A percentile compares a stretch with the other conserved stretches of the same genome.
Conservation (phyloP, 1,284 basidiomycete species). For the Rugosomyces carneus region DNA sequence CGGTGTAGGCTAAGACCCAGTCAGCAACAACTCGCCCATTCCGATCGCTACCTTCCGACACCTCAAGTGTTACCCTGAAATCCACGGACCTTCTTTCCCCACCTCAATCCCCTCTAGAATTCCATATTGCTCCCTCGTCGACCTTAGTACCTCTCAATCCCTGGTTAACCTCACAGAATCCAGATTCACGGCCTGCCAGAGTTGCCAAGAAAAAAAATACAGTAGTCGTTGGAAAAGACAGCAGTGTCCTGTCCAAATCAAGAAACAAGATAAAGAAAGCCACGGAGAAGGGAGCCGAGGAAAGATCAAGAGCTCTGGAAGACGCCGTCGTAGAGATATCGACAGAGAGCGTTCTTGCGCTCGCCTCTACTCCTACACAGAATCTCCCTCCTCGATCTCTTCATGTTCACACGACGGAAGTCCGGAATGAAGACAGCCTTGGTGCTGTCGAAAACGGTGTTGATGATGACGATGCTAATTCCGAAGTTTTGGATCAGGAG, state of each 20-base stretch:
- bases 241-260: slow-evolving; percentile 54
- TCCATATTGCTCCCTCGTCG: slow-evolving; percentile 14
- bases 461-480: slow-evolving; percentile 51
- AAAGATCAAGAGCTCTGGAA: slow-evolving; percentile 51
- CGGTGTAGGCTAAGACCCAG: slow-evolving; percentile 12
- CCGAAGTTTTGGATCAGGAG: slow-evolving; percentile 67
- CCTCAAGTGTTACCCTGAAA: slow-evolving; percentile 63
- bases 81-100: slow-evolving; percentile 48
- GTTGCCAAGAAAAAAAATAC: slow-evolving; percentile 61
- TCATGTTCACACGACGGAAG: slow-evolving; percentile 6
- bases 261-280: slow-evolving; percentile 69
- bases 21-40: slow-evolving; percentile 22
- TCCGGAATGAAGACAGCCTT: background rate
- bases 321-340: slow-evolving; percentile 79
- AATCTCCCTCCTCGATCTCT: slow-evolving; percentile 13
- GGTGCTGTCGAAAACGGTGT: slow-evolving; percentile 18
- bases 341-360: slow-evolving; percentile 44
- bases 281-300: slow-evolving; percentile 45
- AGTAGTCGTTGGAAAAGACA: slow-evolving; percentile 59
- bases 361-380: slow-evolving; percentile 18
- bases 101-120: slow-evolving; percentile 26
- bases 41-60: slow-evolving; percentile 52
- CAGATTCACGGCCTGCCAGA: slow-evolving; percentile 28
- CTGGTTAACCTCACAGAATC: slow-evolving; percentile 52
- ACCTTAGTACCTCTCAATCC: slow-evolving; percentile 46